These are phyloP conservation scores for Microbotryum silenes-acaulis DNA, from an alignment of 1,284 basidiomycete genomes.

Conservation along the genomic window DNA sequence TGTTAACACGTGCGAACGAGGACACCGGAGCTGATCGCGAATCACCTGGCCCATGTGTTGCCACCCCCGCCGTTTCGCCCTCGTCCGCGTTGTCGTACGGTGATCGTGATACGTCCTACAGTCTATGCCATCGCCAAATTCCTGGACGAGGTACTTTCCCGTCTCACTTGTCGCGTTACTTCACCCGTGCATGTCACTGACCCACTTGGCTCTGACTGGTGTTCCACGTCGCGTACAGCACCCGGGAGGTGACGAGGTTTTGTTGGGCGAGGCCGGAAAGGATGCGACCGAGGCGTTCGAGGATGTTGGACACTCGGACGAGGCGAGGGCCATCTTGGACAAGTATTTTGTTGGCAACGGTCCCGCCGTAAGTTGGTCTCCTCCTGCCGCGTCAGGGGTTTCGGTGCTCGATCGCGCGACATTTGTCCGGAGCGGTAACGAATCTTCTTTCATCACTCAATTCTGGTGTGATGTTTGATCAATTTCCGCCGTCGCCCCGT, in stretches of 20 bases:
- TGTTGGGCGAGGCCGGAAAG: constrained; percentile 85
- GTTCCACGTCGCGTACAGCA: constrained; percentile 52
- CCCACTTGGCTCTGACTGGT: background rate
- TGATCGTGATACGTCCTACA: constrained; percentile 38
- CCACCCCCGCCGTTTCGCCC: too few relatives aligned
- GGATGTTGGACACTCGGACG: constrained; percentile 98
- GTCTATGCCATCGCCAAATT: constrained; percentile 94
- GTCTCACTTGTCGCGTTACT: background rate
- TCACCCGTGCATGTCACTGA: background rate
- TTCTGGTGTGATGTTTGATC: too few relatives aligned
- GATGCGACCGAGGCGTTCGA: constrained; percentile 98
- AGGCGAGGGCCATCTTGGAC: constrained; percentile 83
- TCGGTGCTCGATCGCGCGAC: background rate
- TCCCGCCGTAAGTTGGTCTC: constrained; percentile 42
- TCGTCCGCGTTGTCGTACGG: too few relatives aligned
- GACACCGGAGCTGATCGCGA: too few relatives aligned
- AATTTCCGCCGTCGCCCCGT: background rate
- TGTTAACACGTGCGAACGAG: too few relatives aligned
- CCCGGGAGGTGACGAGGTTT: constrained; percentile 95
- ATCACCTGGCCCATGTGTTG: too few relatives aligned
- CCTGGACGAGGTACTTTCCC: constrained; percentile 75
- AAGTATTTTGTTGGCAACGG: constrained; percentile 50
- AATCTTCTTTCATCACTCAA: too few relatives aligned
- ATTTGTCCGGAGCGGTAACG: background rate
- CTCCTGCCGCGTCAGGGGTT: background rate